phyloP scores from a whole-genome alignment of 2,329 filamentous ascomycete genomes.

The Fusarium gaditjirri region DNA sequence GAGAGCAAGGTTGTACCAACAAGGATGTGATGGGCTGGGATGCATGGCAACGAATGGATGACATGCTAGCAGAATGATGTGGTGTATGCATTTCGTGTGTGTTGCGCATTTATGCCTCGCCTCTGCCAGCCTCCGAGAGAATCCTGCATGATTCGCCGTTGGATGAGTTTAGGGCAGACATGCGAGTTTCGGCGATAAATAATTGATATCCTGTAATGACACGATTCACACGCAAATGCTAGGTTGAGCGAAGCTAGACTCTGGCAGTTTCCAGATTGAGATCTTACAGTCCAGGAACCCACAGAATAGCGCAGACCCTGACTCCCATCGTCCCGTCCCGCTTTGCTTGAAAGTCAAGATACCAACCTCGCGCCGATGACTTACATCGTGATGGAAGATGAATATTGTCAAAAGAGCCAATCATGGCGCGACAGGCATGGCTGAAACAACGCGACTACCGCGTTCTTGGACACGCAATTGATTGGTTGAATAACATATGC shows the following conservation, averaged over 20 bases:
- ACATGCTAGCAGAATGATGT: slow-evolving; percentile 9
- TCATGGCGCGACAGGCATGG: slow-evolving; percentile 26
- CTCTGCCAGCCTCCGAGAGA: background rate
- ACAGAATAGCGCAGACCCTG: background rate
- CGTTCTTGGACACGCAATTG: slow-evolving; percentile 33
- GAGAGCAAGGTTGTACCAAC: slow-evolving; percentile 18
- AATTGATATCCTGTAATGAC: slow-evolving; percentile 16
- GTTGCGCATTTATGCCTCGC: slow-evolving; percentile 15
- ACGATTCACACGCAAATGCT: background rate
- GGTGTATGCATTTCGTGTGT: slow-evolving; percentile 9
- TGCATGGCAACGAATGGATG: slow-evolving; percentile 18
- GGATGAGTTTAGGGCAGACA: background rate
- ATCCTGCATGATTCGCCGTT: slow-evolving; percentile 22
- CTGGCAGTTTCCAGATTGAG: slow-evolving; percentile 18
- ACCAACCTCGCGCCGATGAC: background rate
- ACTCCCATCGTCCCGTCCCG: slow-evolving; percentile 11
- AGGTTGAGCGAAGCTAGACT: slow-evolving; percentile 2
- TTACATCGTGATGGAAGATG: slow-evolving; percentile 11
- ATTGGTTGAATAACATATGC: slow-evolving; percentile 39
- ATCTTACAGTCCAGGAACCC: background rate
- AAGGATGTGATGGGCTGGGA: slow-evolving; percentile 24
- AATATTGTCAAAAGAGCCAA: slow-evolving; percentile 15
- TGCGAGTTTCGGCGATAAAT: slow-evolving; percentile 12
- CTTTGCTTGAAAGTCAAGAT: background rate
- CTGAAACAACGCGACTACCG: slow-evolving; percentile 42